These are phyloP conservation scores for Erodium moschatum DNA, from an alignment of 441 rosid species.

Conservation along the genomic window DNA sequence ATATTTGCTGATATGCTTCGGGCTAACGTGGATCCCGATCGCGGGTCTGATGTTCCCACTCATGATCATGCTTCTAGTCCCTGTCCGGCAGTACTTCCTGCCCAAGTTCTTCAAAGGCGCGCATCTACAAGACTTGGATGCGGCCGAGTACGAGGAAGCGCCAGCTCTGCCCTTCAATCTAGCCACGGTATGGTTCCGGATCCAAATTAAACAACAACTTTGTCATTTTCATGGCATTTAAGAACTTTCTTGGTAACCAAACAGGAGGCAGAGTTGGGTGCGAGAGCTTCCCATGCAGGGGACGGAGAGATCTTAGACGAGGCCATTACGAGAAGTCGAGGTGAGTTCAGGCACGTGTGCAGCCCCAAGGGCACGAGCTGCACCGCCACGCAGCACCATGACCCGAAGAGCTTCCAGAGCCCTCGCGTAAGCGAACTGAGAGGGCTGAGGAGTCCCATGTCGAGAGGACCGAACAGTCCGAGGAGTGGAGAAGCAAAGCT, in stretches of 20 bases:
- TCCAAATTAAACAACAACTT: no score
- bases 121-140: conserved; percentile 68
- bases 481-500: conserved; percentile 28
- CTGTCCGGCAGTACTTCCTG: conserved; percentile 54
- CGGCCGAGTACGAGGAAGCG: conserved; percentile 71
- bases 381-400: conserved; percentile 33
- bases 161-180: conserved; percentile 54
- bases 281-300: conserved; percentile 21
- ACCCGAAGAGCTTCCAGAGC: conserved; percentile 34
- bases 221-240: neutral
- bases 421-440: conserved; percentile 29
- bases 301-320: conserved; percentile 57
- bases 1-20: conserved; percentile 58
- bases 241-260: neutral
- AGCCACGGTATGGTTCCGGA: no score
- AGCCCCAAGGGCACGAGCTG: conserved; percentile 56
- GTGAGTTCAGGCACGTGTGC: conserved; percentile 45
- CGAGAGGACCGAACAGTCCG: conserved; percentile 35
- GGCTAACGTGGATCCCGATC: conserved; percentile 68
- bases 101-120: conserved; percentile 59
- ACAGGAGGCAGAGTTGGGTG: conserved; percentile 1
- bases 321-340: conserved; percentile 61
- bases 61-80: conserved; percentile 70
- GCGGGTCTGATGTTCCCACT: conserved; percentile 73
- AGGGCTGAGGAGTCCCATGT: conserved; percentile 25